A percentile compares a stretch with the other conserved stretches of the same genome.
These are phyloP conservation scores for Sanghuangporus baumii DNA, from an alignment of 1,284 basidiomycete species.

Conservation along the genomic window DNA sequence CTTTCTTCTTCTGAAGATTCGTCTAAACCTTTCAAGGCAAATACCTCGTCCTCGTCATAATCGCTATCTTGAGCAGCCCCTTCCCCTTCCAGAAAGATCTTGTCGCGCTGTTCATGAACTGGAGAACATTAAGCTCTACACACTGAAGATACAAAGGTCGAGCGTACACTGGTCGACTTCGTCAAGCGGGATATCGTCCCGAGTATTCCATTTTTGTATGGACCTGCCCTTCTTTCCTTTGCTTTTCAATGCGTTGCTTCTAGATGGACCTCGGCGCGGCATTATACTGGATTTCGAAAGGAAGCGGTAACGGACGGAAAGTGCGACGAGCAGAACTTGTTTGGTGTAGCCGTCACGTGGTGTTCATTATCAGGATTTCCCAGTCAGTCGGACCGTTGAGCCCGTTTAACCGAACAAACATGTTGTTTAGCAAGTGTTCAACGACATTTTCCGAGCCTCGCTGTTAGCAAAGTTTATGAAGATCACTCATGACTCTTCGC, in stretches of 20 bases:
- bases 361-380: not conserved
- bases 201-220: slow-evolving; percentile 58
- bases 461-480: not conserved
- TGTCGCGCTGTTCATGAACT: slow-evolving; percentile 73
- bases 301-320: not conserved
- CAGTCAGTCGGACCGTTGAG: not conserved
- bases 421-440: not conserved
- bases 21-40: slow-evolving; percentile 50
- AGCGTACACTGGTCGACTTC: slow-evolving; percentile 66
- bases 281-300: slow-evolving; percentile 18
- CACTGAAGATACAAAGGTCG: not conserved
- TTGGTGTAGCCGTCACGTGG: not conserved
- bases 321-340: not conserved
- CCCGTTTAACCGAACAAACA: not conserved
- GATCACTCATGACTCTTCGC: not conserved
- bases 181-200: slow-evolving; percentile 64
- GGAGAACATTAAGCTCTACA: not conserved
- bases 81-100: slow-evolving; percentile 68
- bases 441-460: not conserved
- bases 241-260: slow-evolving; percentile 24
- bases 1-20: slow-evolving; percentile 37
- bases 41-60: slow-evolving; percentile 61
- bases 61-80: slow-evolving; percentile 34
- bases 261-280: slow-evolving; percentile 29
- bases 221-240: slow-evolving; percentile 33